Evolutionary conservation across 1,139 yeast genomes (phyloP), one percentile per base, ranked within the genome.

Genomic region (Taphrina flavorubra): DNA sequence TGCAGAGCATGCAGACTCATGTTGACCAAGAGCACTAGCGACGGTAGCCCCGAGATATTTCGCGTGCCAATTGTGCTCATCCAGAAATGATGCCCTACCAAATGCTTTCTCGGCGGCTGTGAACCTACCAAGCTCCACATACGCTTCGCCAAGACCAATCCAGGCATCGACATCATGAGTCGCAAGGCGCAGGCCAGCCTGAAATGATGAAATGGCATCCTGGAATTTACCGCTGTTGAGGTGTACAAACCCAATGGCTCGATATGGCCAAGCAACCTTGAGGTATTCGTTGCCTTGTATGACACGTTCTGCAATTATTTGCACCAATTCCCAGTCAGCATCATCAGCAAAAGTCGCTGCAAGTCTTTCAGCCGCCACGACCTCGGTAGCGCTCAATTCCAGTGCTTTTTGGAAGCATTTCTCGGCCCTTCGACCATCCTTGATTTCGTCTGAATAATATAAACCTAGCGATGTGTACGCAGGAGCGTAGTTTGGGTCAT

Each of bases 101-200:
- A 92, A 90, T 0, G 95, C 97, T 76, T 89, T 92, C 8, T 85
- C 83, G 0, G 97, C 91, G 1, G 98, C 96, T 70, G 89, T 94
- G 62, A 87, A 81, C 72, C 97, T 83, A 6, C 99, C 99, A 77
- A 96, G 86, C 58, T 87, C 85, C 69, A 84, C 82, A 76, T 94
- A 94, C 0, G 97, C 95, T 77, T 95, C 99, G 25, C 99, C 99
- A 49, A 94, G 81, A 0, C 97, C 97, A 36, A 89, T 82, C 98
- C 98, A 92, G 13, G 97, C 87, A 73, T 89, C 87, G 8, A 84
- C 77, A 78, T 94, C 97, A 69, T 77, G 75, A 0, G 89, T 81
- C 49, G 86, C 81, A 73, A 89, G 80, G 71, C 98, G 83, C 68
- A 95, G 80, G 0, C 97, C 92, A 39, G 87, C 85, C 78, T 94